Percentiles rank a stretch among this genome's conserved stretches.
These are phyloP conservation scores for Scenedesmus sp. DNA, from an alignment of 163 green algal genomes.

Conservation along the genomic window DNA sequence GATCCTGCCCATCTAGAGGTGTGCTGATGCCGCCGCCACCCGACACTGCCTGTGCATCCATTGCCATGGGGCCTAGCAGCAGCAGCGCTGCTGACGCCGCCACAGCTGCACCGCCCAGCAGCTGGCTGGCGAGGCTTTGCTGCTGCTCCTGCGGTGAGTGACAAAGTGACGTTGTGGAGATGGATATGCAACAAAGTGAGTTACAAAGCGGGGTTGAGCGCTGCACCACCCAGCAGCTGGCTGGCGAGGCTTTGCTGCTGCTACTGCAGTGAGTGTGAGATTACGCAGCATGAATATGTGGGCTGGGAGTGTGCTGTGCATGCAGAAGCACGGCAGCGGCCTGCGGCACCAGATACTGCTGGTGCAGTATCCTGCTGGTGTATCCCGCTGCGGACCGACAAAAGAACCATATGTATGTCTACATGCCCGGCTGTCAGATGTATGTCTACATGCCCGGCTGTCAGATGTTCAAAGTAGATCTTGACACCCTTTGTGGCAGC, in stretches of 20 bases:
- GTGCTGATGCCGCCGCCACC: constrained; percentile 49
- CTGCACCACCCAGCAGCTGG: background rate
- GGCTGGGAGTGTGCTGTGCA: too few relatives aligned
- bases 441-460: background rate
- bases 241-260: background rate
- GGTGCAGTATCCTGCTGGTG: too few relatives aligned
- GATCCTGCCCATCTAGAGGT: constrained; percentile 59
- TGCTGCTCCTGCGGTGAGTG: constrained; percentile 11
- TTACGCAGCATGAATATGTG: too few relatives aligned
- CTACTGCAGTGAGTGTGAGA: background rate
- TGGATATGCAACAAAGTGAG: too few relatives aligned
- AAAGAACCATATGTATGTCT: too few relatives aligned
- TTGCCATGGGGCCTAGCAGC: constrained; percentile 18
- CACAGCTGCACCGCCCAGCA: background rate
- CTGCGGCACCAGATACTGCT: too few relatives aligned
- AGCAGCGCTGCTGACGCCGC: constrained; percentile 37
- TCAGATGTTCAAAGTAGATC: background rate
- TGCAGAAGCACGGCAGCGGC: too few relatives aligned
- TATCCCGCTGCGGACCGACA: too few relatives aligned
- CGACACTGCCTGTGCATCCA: constrained; percentile 37
- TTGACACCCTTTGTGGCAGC: too few relatives aligned
- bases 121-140: background rate
- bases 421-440: background rate
- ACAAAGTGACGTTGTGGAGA: background rate
- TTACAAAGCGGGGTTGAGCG: background rate